Evolutionary conservation across 441 rosid species (phyloP).

Genomic region (Cnidoscolus chayamansa): DNA sequence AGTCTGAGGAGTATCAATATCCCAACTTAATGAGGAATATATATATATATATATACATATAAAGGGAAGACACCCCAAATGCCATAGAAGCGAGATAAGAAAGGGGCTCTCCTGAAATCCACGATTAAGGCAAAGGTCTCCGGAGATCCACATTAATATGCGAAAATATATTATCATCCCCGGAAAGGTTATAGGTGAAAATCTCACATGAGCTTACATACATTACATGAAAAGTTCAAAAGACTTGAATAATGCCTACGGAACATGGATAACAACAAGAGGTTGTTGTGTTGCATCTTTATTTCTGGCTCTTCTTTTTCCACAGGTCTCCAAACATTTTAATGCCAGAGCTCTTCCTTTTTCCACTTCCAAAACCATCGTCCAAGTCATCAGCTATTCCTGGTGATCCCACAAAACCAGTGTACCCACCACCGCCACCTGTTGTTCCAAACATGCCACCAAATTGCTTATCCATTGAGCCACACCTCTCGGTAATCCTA

Average conservation of each 20-base stretch:
- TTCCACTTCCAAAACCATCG: slow-evolving; percentile 64
- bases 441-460: slow-evolving; percentile 50
- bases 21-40: too few species aligned
- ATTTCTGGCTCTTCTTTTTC: slow-evolving; percentile 79
- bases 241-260: too few species aligned
- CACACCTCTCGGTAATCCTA: slow-evolving; percentile 55
- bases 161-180: neutral
- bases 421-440: slow-evolving; percentile 28
- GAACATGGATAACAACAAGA: too few species aligned
- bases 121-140: too few species aligned
- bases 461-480: slow-evolving; percentile 74
- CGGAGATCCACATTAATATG: neutral
- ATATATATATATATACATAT: too few species aligned
- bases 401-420: slow-evolving; percentile 56
- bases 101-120: too few species aligned
- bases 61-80: too few species aligned
- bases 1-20: too few species aligned
- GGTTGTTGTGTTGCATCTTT: neutral
- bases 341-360: slow-evolving; percentile 72
- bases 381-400: slow-evolving; percentile 57
- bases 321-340: slow-evolving; percentile 86
- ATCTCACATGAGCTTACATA: too few species aligned
- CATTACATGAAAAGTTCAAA: too few species aligned
- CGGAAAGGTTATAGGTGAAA: neutral
- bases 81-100: too few species aligned